A percentile compares a stretch with the other conserved stretches of the same genome.
phyloP scores from a whole-genome alignment of 257 asterid species.

The Forsythia viridissima region DNA sequence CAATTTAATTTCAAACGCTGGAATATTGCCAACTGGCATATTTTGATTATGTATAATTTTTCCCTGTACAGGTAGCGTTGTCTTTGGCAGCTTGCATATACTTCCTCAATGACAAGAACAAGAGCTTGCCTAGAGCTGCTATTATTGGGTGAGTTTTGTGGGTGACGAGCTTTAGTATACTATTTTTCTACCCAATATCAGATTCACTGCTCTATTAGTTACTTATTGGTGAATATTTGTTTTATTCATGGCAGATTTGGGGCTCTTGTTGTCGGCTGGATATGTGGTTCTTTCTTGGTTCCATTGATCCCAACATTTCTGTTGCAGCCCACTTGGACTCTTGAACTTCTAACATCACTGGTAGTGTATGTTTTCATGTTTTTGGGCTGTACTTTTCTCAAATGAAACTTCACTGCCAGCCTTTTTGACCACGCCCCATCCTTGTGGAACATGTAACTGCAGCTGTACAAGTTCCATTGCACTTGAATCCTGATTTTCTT shows the following conservation, averaged over 20 bases:
- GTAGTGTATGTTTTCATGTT: constrained; percentile 74
- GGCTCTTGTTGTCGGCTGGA: constrained; percentile 85
- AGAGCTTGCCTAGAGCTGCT: constrained; percentile 79
- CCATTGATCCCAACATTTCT: neutral
- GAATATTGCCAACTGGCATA: neutral
- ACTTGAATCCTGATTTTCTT: neutral
- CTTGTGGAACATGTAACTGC: neutral
- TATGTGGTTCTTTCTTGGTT: constrained; percentile 49
- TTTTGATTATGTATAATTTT: neutral
- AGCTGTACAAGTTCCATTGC: neutral
- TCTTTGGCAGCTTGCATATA: constrained; percentile 93
- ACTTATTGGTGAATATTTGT: neutral
- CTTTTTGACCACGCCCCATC: neutral
- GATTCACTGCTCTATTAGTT: neutral
- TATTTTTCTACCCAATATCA: neutral
- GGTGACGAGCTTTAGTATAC: constrained; percentile 1
- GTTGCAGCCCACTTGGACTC: constrained; percentile 86
- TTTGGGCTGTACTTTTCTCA: constrained; percentile 83
- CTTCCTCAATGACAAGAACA: constrained; percentile 94
- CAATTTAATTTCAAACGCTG: neutral
- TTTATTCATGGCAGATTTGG: constrained; percentile 57
- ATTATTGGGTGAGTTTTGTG: constrained; percentile 69
- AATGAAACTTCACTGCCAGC: constrained; percentile 36
- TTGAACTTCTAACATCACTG: constrained; percentile 90
- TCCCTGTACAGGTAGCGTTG: constrained; percentile 70